Evolutionary conservation across 371 early-diverging fungal species (phyloP).

Genomic region (Actinomucor elegans): DNA sequence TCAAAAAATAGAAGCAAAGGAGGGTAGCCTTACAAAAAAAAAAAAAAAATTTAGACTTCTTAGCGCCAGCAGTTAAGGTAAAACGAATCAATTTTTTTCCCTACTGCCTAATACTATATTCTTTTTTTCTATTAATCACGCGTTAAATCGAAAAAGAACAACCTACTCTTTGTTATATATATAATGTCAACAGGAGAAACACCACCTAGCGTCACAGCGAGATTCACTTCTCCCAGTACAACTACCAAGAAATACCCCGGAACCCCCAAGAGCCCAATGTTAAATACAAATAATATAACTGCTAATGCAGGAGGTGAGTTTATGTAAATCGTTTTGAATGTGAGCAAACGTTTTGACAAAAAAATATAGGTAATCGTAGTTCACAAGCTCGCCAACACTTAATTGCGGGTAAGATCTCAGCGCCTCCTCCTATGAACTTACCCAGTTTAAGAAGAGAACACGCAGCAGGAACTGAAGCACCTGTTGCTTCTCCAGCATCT

Average conservation of each 20-base stretch:
- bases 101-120: no score
- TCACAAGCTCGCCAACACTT: slow-evolving; percentile 31
- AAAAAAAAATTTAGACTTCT: no score
- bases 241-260: slow-evolving; percentile 12
- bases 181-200: slow-evolving; percentile 20
- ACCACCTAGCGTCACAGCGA: slow-evolving; percentile 3
- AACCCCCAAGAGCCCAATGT: slow-evolving; percentile 14
- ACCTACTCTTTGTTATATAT: not conserved
- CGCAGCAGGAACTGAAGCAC: slow-evolving; percentile 22
- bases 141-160: not conserved
- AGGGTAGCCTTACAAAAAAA: no score
- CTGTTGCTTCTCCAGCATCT: slow-evolving; percentile 18
- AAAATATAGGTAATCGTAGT: slow-evolving; percentile 26
- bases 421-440: slow-evolving; percentile 50
- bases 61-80: no score
- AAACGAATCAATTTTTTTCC: no score
- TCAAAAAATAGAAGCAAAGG: no score
- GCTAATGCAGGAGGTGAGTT: no score
- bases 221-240: slow-evolving; percentile 4
- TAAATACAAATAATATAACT: not conserved
- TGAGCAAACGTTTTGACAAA: no score
- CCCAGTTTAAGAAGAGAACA: slow-evolving; percentile 48
- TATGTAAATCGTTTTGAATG: no score
- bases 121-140: no score
- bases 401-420: slow-evolving; percentile 41